A percentile compares a stretch with the other conserved stretches of the same genome.
These are phyloP conservation scores for Avena insularis DNA, from an alignment of 176 grass and related monocot species.

Conservation along the genomic window DNA sequence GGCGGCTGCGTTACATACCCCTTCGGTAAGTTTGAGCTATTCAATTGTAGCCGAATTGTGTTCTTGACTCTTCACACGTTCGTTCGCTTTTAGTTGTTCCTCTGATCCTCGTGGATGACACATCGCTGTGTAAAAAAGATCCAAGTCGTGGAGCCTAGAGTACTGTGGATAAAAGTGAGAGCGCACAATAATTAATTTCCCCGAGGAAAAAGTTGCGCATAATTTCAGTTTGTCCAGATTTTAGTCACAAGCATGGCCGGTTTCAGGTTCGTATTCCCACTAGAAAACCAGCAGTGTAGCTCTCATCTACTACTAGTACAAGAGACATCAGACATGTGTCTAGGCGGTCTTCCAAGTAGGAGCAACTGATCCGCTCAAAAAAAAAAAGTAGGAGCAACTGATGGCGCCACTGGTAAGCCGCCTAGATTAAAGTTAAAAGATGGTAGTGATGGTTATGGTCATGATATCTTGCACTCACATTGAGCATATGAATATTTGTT, in stretches of 20 bases:
- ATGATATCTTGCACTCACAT: background rate
- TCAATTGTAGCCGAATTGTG: background rate
- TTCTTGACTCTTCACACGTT: no score
- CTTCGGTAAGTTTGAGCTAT: no score
- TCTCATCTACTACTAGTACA: background rate
- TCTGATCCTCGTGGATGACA: background rate
- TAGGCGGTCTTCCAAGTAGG: background rate
- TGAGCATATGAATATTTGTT: background rate
- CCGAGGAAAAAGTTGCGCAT: no score
- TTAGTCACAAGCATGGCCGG: no score
- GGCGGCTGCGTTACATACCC: no score
- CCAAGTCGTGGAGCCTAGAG: background rate
- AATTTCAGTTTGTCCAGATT: no score
- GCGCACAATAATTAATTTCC: no score
- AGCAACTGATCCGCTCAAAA: background rate
- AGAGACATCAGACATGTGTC: background rate
- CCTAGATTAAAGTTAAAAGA: background rate
- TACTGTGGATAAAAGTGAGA: background rate
- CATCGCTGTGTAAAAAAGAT: background rate
- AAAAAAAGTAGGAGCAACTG: background rate
- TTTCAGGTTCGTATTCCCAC: background rate
- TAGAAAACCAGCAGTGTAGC: background rate
- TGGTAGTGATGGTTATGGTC: background rate
- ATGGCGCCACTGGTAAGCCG: background rate
- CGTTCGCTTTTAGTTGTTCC: background rate